phyloP scores from a whole-genome alignment of 108 stramenopile genomes.

The Mediolabrus comicus region DNA sequence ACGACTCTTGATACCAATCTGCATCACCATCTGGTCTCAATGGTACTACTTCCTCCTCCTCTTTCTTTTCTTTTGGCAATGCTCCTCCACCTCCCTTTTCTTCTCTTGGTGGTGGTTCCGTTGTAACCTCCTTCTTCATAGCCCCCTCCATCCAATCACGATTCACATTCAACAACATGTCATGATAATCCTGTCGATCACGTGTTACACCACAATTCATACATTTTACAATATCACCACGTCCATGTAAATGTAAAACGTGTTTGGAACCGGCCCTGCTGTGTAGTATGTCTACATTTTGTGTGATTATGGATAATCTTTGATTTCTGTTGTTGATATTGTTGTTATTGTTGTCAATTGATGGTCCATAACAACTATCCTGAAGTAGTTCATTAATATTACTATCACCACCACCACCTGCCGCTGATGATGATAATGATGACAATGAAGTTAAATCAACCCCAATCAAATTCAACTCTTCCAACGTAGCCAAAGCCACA shows the following conservation, averaged over 20 bases:
- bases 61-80: neutral
- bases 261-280: constrained; percentile 72
- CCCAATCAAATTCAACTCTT: constrained; percentile 66
- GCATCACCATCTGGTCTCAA: constrained; percentile 97
- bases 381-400: constrained; percentile 1
- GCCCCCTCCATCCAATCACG: constrained; percentile 58
- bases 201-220: constrained; percentile 79
- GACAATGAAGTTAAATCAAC: constrained; percentile 53
- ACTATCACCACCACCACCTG: too few relatives aligned
- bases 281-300: constrained; percentile 97
- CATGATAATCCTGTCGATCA: constrained; percentile 80
- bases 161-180: constrained; percentile 65
- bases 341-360: neutral
- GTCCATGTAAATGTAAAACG: constrained; percentile 93
- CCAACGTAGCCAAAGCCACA: constrained; percentile 77
- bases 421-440: too few relatives aligned
- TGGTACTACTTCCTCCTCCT: neutral
- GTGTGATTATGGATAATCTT: constrained; percentile 78
- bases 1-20: constrained; percentile 52
- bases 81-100: neutral
- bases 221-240: constrained; percentile 77
- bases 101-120: constrained; percentile 24
- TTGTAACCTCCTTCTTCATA: constrained; percentile 1
- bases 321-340: constrained; percentile 3
- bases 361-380: constrained; percentile 10